Conservation (phyloP, 2,329 filamentous ascomycete genomes). For the Penicillium sp. region DNA sequence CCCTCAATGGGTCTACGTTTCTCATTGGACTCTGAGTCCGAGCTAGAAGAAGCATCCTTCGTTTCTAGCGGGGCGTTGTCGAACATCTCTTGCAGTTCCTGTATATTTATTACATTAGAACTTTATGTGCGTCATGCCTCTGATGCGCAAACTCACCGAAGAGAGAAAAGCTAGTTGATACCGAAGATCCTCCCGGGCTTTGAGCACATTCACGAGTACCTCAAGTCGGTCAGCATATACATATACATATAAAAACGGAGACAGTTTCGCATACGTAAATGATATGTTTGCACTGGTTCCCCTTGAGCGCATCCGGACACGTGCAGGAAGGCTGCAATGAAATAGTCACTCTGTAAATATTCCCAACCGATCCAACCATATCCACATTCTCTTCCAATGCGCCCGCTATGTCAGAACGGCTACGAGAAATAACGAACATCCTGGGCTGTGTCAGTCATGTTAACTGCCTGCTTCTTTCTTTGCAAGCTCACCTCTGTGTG, state of each 20-base stretch:
- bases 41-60: conserved; percentile 36
- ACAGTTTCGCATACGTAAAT: conserved; percentile 45
- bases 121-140: too few relatives aligned
- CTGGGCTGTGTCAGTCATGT: conserved; percentile 24
- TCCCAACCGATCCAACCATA: conserved; percentile 59
- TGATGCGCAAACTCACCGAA: conserved; percentile 39
- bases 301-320: conserved; percentile 53
- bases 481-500: conserved; percentile 40
- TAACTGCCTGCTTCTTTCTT: not conserved
- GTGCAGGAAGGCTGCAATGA: conserved; percentile 50
- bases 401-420: conserved; percentile 40
- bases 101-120: not conserved
- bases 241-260: not conserved
- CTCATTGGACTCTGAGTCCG: conserved; percentile 34
- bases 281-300: conserved; percentile 63
- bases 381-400: conserved; percentile 50
- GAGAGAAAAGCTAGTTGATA: conserved; percentile 60
- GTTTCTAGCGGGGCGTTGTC: conserved; percentile 50
- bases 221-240: conserved; percentile 22
- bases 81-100: conserved; percentile 57
- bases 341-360: conserved; percentile 58
- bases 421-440: conserved; percentile 56
- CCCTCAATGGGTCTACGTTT: conserved; percentile 58
- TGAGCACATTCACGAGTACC: conserved; percentile 56
- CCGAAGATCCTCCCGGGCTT: conserved; percentile 51